Evolutionary conservation across 2,329 filamentous ascomycete species (phyloP).

Genomic region (Sporothrix curviconia): DNA sequence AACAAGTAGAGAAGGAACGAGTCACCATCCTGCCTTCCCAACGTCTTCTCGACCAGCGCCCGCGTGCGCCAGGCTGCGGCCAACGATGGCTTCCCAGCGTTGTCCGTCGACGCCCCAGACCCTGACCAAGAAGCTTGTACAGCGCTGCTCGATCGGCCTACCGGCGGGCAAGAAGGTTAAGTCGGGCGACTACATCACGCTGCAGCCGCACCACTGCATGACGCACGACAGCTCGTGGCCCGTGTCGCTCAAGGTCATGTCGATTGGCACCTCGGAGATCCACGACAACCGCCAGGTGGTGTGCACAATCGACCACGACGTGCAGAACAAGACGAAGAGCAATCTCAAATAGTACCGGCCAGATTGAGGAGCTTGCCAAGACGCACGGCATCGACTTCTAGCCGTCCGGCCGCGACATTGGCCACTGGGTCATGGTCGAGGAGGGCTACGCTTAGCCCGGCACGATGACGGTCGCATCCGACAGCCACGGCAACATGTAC

Average conservation of each 20-base stretch:
- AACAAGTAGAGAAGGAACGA: neutral
- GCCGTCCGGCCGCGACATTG: slow-evolving; percentile 38
- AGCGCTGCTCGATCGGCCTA: slow-evolving; percentile 71
- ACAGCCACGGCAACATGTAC: slow-evolving; percentile 77
- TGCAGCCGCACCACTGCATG: slow-evolving; percentile 69
- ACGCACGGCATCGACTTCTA: slow-evolving; percentile 73
- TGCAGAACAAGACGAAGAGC: slow-evolving; percentile 71
- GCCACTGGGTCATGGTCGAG: slow-evolving; percentile 89
- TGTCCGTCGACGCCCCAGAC: slow-evolving; percentile 57
- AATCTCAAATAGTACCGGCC: slow-evolving; percentile 77
- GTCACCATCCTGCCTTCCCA: neutral
- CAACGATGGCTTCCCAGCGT: too few relatives aligned
- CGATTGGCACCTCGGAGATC: slow-evolving; percentile 69
- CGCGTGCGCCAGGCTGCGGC: neutral
- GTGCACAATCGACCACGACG: slow-evolving; percentile 80
- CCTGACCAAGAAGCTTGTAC: slow-evolving; percentile 87
- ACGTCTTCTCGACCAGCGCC: slow-evolving; percentile 34
- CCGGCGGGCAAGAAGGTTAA: slow-evolving; percentile 67
- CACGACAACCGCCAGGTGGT: slow-evolving; percentile 68
- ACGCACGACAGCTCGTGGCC: slow-evolving; percentile 59
- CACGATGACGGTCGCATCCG: slow-evolving; percentile 71
- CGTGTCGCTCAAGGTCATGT: slow-evolving; percentile 66
- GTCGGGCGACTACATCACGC: slow-evolving; percentile 75
- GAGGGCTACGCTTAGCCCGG: slow-evolving; percentile 78
- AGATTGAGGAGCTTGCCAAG: slow-evolving; percentile 76